These are phyloP conservation scores for Rickenella mellea DNA, from an alignment of 768 basidiomycete species.

Conservation along the genomic window DNA sequence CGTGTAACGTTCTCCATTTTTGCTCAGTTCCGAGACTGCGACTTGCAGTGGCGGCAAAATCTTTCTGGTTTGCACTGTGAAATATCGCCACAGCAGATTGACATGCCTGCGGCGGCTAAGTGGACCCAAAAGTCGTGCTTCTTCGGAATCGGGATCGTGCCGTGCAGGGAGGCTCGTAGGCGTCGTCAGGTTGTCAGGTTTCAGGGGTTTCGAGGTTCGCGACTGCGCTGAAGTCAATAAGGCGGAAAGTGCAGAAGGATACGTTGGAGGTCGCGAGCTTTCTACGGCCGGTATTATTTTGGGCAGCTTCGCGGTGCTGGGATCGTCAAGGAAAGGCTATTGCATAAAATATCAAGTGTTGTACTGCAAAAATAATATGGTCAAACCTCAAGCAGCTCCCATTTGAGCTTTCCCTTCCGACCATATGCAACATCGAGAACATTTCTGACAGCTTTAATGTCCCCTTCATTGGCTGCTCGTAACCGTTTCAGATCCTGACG, in stretches of 20 bases:
- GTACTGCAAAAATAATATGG: slow-evolving; percentile 10
- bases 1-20: not conserved
- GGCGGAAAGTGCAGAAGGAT: slow-evolving; percentile 50
- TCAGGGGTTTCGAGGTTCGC: slow-evolving; percentile 35
- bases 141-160: slow-evolving; percentile 46
- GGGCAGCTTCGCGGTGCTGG: slow-evolving; percentile 28
- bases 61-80: slow-evolving; percentile 42
- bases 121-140: slow-evolving; percentile 49
- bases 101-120: slow-evolving; percentile 67
- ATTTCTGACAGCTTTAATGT: slow-evolving; percentile 39
- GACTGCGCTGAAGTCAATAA: slow-evolving; percentile 49
- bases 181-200: slow-evolving; percentile 25
- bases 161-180: slow-evolving; percentile 53
- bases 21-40: slow-evolving; percentile 13
- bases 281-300: slow-evolving; percentile 42
- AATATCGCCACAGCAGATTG: slow-evolving; percentile 65
- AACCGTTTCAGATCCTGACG: slow-evolving; percentile 45
- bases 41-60: slow-evolving; percentile 53
- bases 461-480: slow-evolving; percentile 42
- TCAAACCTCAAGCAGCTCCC: slow-evolving; percentile 67
- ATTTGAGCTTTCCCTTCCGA: slow-evolving; percentile 58
- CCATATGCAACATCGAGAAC: slow-evolving; percentile 69
- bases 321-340: slow-evolving; percentile 49
- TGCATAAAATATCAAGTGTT: slow-evolving; percentile 3
- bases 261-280: slow-evolving; percentile 53